A percentile compares a stretch with the other conserved stretches of the same genome.
These are phyloP conservation scores for Termitomyces sp. DNA, from an alignment of 768 basidiomycete genomes.

Conservation along the genomic window DNA sequence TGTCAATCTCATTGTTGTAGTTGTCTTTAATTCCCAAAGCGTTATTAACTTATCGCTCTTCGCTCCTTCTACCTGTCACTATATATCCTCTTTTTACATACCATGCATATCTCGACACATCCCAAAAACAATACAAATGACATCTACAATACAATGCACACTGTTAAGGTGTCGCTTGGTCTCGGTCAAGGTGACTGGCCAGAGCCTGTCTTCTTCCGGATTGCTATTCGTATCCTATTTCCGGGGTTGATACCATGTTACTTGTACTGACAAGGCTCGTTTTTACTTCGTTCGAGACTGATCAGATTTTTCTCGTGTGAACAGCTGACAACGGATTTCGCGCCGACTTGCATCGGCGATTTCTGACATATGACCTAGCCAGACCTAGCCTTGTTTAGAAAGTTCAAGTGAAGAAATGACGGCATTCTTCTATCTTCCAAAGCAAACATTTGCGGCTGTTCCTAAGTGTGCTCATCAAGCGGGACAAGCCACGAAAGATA, in stretches of 20 bases:
- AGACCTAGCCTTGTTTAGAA: not conserved
- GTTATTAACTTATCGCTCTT: slow-evolving; percentile 6
- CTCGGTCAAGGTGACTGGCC: no score
- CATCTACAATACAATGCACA: not conserved
- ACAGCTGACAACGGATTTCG: slow-evolving; percentile 1
- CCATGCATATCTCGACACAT: not conserved
- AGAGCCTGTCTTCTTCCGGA: no score
- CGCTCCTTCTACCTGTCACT: not conserved
- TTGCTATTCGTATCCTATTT: not conserved
- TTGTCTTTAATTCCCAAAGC: not conserved
- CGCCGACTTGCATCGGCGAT: not conserved
- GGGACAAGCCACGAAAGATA: no score
- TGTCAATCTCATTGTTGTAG: not conserved
- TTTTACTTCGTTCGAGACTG: not conserved
- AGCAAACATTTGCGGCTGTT: no score
- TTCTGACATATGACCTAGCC: no score
- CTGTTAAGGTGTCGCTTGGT: no score
- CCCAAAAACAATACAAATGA: not conserved
- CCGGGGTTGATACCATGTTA: not conserved
- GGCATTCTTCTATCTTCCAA: not conserved
- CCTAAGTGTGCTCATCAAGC: no score
- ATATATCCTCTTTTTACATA: not conserved
- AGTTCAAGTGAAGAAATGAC: not conserved
- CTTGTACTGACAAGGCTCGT: no score
- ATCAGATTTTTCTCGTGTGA: slow-evolving; percentile 2